A percentile compares a stretch with the other conserved stretches of the same genome.
Evolutionary conservation across 2,329 filamentous ascomycete species (phyloP).

Genomic region (Paraconiothyrium brasiliense): DNA sequence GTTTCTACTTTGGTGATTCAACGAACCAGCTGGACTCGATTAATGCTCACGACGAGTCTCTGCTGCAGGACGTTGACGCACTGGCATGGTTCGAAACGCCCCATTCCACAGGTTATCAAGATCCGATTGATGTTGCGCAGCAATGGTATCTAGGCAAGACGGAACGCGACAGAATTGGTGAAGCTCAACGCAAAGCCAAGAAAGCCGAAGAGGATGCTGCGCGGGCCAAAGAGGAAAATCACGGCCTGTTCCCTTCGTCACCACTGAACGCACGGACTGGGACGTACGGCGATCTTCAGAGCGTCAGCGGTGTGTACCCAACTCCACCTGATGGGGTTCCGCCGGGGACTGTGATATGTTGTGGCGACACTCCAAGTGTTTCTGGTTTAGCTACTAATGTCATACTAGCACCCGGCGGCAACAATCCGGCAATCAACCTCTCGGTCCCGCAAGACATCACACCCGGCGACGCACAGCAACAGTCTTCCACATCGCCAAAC

Average conservation of each 20-base stretch:
- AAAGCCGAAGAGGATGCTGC: constrained; percentile 59
- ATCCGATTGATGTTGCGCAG: constrained; percentile 47
- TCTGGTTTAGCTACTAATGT: constrained; percentile 36
- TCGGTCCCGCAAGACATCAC: constrained; percentile 38
- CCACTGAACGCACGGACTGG: constrained; percentile 47
- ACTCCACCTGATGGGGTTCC: constrained; percentile 51
- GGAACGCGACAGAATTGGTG: constrained; percentile 46
- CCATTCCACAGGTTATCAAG: constrained; percentile 43
- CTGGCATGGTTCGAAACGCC: constrained; percentile 44
- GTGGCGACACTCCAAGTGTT: constrained; percentile 41
- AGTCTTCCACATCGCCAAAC: constrained; percentile 35
- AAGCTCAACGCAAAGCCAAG: constrained; percentile 53
- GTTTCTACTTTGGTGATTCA: constrained; percentile 35
- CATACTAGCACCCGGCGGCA: constrained; percentile 40
- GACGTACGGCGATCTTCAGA: constrained; percentile 48
- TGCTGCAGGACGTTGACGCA: constrained; percentile 18
- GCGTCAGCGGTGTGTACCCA: constrained; percentile 50
- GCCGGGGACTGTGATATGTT: constrained; percentile 40
- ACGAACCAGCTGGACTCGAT: background rate
- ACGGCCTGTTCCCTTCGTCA: constrained; percentile 45
- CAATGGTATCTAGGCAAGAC: constrained; percentile 49
- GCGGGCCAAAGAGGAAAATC: constrained; percentile 41
- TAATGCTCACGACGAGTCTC: background rate
- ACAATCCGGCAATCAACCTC: constrained; percentile 44
- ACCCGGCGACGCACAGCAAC: constrained; percentile 30